phyloP scores from a whole-genome alignment of 768 basidiomycete species.

The Phaeotremella fagi region DNA sequence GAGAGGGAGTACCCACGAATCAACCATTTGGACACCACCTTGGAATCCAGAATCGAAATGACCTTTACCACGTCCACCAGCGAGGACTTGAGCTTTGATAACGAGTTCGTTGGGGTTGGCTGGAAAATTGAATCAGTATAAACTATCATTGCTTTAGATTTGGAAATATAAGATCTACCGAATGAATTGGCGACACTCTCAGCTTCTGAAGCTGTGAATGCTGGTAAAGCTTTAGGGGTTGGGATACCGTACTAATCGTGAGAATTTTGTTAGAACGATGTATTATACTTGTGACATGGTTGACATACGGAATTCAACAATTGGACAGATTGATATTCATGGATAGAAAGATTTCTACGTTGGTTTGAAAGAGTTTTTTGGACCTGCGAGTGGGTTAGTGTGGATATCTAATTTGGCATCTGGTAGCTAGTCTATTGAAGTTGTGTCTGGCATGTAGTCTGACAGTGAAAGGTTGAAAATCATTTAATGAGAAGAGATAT shows the following conservation, averaged over 20 bases:
- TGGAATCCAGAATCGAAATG: conserved; percentile 87
- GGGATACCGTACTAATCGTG: conserved; percentile 77
- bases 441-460: no score
- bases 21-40: conserved; percentile 92
- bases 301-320: conserved; percentile 83
- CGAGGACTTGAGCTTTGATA: conserved; percentile 98
- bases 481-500: no score
- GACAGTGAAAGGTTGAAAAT: no score
- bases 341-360: conserved; percentile 88
- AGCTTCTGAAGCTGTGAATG: conserved; percentile 84
- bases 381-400: no score
- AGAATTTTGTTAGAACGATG: neutral
- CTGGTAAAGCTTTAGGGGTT: conserved; percentile 84
- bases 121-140: conserved; percentile 2
- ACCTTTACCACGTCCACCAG: conserved; percentile 97
- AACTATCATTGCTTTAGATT: no score
- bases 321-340: conserved; percentile 95
- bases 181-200: conserved; percentile 82
- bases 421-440: no score
- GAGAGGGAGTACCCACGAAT: conserved; percentile 57
- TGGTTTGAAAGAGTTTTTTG: conserved; percentile 52
- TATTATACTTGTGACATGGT: no score
- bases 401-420: no score
- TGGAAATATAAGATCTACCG: conserved; percentile 53
- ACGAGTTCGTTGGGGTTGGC: conserved; percentile 74